Evolutionary conservation across 352 stramenopile genomes (phyloP), one percentile per base, ranked within the genome.

Genomic region (Halophytophthora batemanensis): DNA sequence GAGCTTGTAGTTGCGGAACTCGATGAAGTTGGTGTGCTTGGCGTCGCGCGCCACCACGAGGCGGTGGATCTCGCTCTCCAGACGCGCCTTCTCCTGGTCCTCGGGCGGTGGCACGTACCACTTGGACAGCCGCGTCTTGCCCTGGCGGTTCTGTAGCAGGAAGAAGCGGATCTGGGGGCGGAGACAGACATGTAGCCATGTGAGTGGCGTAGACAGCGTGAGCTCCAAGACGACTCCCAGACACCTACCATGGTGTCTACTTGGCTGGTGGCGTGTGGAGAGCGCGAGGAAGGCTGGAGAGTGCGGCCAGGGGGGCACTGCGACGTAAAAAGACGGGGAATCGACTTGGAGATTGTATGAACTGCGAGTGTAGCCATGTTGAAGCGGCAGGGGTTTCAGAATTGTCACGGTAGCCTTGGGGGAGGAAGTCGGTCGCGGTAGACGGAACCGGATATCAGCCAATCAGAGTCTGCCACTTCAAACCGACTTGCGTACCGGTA

Each of bases 71-170:
- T 98, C 91, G 41, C 73, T 61, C 65, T 98, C 91, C 12, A 98
- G 73, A 6, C 82, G 80, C 41, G 76, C 69, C 62, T 92, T 90
- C 53, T 88, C 78, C 56, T 87, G 74, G 54, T 95, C 86, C 41
- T 93, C 77, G 19, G 86, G 72, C 47, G 83, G 82, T 17, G 84
- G 81, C 50, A 90, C 80, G 67, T 98, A 99, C 93, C 96, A 99
- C 86, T 99, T 99, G 50, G 96, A 98, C 31, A 99, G 70, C 11
- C 97, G 82, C n/a, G 96, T 99, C 73, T 99, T 99, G 29, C 97
- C 97, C 78, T 99, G 96, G 12, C 93, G 86, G 75, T 99, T 99
- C 84, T 99, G 96, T 41, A 99, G 78, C 51, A 99, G 70, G 56
- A 99, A 98, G 77, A 99, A 99, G 56, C 90, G 86, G 56, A 98